Evolutionary conservation across 2,329 filamentous ascomycete genomes (phyloP).

Genomic region (Colletotrichum sublineola): DNA sequence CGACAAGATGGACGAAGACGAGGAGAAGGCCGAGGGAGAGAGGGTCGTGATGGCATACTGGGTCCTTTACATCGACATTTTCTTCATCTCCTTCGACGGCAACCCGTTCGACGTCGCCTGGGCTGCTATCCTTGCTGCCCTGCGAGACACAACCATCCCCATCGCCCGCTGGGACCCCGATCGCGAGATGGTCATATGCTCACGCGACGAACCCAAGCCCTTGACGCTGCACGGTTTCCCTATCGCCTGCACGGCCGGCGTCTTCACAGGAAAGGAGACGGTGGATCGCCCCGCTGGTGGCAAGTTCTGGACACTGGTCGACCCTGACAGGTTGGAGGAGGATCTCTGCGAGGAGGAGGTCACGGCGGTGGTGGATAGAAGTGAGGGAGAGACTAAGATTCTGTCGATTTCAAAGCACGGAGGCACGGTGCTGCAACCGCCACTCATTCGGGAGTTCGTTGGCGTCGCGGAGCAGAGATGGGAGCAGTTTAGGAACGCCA

Average conservation of each 20-base stretch:
- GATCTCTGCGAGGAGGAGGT: conserved; percentile 84
- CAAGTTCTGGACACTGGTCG: conserved; percentile 82
- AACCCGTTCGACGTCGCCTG: conserved; percentile 94
- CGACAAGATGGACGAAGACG: conserved; percentile 52
- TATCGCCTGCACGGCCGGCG: conserved; percentile 80
- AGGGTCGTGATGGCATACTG: conserved; percentile 84
- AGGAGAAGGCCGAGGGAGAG: conserved; percentile 45
- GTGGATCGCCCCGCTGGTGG: conserved; percentile 59
- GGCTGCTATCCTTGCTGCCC: conserved; percentile 84
- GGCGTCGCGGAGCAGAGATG: conserved; percentile 74
- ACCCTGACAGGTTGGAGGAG: conserved; percentile 93
- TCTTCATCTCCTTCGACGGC: conserved; percentile 93
- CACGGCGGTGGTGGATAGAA: conserved; percentile 82
- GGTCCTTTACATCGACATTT: conserved; percentile 94
- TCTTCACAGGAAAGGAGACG: conserved; percentile 78
- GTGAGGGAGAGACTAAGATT: conserved; percentile 67
- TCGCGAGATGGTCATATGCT: conserved; percentile 82
- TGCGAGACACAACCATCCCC: conserved; percentile 83
- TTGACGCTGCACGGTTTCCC: conserved; percentile 77
- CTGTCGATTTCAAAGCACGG: conserved; percentile 86
- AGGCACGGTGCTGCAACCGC: conserved; percentile 76
- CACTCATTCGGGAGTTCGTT: conserved; percentile 72
- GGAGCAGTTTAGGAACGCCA: conserved; percentile 62
- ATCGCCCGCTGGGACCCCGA: conserved; percentile 87
- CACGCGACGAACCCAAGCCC: conserved; percentile 65